These are phyloP conservation scores for Lycium ferocissimum DNA, from an alignment of 257 asterid genomes.

Conservation along the genomic window DNA sequence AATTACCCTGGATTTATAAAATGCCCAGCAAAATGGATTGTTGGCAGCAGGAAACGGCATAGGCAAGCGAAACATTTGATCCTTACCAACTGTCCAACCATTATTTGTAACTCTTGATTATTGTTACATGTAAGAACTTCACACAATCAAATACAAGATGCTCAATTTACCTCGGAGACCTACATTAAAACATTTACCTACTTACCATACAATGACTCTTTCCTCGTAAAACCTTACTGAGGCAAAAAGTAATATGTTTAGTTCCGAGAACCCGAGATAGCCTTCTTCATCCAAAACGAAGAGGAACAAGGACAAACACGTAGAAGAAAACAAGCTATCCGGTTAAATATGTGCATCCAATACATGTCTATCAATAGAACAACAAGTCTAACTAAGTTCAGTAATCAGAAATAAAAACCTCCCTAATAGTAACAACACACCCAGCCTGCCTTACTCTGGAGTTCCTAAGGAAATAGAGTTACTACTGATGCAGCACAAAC, in stretches of 20 bases:
- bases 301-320: not conserved
- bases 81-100: not conserved
- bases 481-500: not conserved
- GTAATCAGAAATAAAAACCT: not conserved
- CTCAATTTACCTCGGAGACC: not conserved
- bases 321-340: not conserved
- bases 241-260: not conserved
- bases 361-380: constrained; percentile 11
- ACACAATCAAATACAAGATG: not conserved
- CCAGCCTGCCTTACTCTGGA: not conserved
- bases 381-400: not conserved
- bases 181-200: not conserved
- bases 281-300: too few species aligned
- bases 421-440: not conserved
- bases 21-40: not conserved
- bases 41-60: not conserved
- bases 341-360: not conserved
- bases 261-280: too few species aligned
- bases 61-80: not conserved
- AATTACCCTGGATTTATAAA: not conserved
- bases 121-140: not conserved
- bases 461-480: not conserved
- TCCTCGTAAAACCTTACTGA: too few species aligned
- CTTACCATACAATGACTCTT: too few species aligned
- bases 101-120: not conserved